These are phyloP conservation scores for Sclerotinia trifoliorum DNA, from an alignment of 2,329 filamentous ascomycete species.

Conservation along the genomic window DNA sequence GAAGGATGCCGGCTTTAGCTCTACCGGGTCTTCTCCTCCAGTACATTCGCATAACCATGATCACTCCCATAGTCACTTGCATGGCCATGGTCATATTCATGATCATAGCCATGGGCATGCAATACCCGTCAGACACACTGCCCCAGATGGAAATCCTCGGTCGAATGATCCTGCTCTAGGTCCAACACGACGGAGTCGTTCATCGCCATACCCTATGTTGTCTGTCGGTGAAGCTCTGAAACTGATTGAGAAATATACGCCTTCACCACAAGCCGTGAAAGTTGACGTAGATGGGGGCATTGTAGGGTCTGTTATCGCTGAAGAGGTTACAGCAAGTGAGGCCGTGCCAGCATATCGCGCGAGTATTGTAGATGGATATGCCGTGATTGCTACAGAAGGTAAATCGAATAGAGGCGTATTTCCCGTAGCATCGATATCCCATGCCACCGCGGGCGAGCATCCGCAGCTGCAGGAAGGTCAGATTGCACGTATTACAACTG, in stretches of 20 bases:
- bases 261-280: slow-evolving; percentile 56
- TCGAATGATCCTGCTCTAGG: slow-evolving; percentile 62
- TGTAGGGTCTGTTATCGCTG: slow-evolving; percentile 75
- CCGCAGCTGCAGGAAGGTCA: slow-evolving; percentile 67
- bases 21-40: slow-evolving; percentile 31
- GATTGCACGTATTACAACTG: slow-evolving; percentile 89
- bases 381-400: slow-evolving; percentile 65
- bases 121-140: slow-evolving; percentile 70
- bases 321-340: slow-evolving; percentile 73
- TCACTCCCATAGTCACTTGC: slow-evolving; percentile 48
- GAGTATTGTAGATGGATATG: slow-evolving; percentile 97
- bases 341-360: slow-evolving; percentile 90
- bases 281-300: slow-evolving; percentile 63
- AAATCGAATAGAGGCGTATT: slow-evolving; percentile 72
- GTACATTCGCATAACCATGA: slow-evolving; percentile 49
- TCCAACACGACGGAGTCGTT: slow-evolving; percentile 70
- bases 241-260: slow-evolving; percentile 71
- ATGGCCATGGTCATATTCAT: slow-evolving; percentile 50
- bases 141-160: slow-evolving; percentile 53
- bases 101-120: slow-evolving; percentile 55
- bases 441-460: slow-evolving; percentile 72
- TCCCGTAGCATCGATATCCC: slow-evolving; percentile 81
- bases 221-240: slow-evolving; percentile 77
- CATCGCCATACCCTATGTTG: slow-evolving; percentile 91
- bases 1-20: slow-evolving; percentile 67